These are phyloP conservation scores for Wallacemonas sp. DNA, from an alignment of 208 protist species.

Conservation along the genomic window DNA sequence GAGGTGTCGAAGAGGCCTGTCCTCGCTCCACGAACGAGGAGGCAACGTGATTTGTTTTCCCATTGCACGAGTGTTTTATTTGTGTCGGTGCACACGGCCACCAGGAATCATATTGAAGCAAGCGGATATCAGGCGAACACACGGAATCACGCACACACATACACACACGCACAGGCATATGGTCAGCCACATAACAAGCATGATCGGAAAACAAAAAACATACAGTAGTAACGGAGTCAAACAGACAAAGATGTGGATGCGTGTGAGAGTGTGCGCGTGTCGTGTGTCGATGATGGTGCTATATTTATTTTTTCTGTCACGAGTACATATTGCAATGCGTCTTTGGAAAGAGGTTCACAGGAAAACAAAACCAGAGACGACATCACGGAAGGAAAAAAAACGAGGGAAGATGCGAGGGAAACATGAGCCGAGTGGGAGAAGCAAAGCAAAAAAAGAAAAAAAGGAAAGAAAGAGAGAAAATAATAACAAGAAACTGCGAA, in stretches of 20 bases:
- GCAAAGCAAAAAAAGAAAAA: conserved; percentile 13
- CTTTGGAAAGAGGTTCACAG: not conserved
- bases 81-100: no score
- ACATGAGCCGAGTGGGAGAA: not conserved
- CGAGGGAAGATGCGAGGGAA: not conserved
- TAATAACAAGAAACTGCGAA: not conserved
- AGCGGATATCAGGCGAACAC: no score
- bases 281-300: not conserved
- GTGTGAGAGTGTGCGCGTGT: not conserved
- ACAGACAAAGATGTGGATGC: not conserved
- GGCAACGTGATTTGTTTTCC: no score
- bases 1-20: no score
- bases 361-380: not conserved
- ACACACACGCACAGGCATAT: not conserved
- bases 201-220: not conserved
- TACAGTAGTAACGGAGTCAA: not conserved
- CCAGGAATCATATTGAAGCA: no score
- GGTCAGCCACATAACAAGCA: not conserved
- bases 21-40: no score
- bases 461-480: not conserved
- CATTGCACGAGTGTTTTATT: no score
- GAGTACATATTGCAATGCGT: not conserved
- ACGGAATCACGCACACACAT: no score
- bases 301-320: not conserved
- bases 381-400: not conserved